Conservation (phyloP, 208 protist species). For the Borovskyia barvae region DNA sequence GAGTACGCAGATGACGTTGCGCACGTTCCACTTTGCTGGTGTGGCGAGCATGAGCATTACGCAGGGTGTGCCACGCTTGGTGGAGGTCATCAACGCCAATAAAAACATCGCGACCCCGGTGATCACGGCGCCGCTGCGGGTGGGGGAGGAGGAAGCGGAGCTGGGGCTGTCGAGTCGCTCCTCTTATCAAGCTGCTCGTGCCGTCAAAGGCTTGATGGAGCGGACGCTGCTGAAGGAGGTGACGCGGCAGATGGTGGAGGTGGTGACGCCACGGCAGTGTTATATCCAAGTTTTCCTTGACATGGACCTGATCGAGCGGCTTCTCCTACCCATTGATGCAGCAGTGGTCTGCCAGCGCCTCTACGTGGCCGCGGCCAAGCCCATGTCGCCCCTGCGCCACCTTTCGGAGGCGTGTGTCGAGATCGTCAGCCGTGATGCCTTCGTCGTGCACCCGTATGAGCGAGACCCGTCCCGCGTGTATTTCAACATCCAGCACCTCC, state of each 20-base stretch:
- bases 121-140: conserved; percentile 92
- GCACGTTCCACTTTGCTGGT: conserved; percentile 99
- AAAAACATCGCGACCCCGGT: conserved; percentile 98
- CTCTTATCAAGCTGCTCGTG: conserved; percentile 40
- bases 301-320: conserved; percentile 78
- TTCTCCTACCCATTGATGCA: conserved; percentile 93
- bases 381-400: conserved; percentile 87
- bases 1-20: conserved; percentile 99
- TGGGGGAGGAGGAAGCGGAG: conserved; percentile 19
- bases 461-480: conserved; percentile 44
- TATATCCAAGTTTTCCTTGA: conserved; percentile 96
- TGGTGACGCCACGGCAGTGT: conserved; percentile 70
- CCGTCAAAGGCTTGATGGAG: conserved; percentile 92
- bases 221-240: conserved; percentile 93
- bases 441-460: conserved; percentile 73
- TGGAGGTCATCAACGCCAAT: conserved; percentile 99
- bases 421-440: conserved; percentile 58
- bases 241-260: conserved; percentile 78
- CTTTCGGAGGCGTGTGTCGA: conserved; percentile 81
- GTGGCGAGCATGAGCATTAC: conserved; percentile 99
- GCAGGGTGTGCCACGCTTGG: conserved; percentile 96
- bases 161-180: conserved; percentile 20
- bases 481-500: conserved; percentile 87
- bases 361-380: conserved; percentile 48
- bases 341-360: conserved; percentile 80